Percentiles rank a stretch among this genome's conserved stretches.
Evolutionary conservation across 2,329 filamentous ascomycete genomes (phyloP).

Genomic region (Pyrenophora seminiperda): DNA sequence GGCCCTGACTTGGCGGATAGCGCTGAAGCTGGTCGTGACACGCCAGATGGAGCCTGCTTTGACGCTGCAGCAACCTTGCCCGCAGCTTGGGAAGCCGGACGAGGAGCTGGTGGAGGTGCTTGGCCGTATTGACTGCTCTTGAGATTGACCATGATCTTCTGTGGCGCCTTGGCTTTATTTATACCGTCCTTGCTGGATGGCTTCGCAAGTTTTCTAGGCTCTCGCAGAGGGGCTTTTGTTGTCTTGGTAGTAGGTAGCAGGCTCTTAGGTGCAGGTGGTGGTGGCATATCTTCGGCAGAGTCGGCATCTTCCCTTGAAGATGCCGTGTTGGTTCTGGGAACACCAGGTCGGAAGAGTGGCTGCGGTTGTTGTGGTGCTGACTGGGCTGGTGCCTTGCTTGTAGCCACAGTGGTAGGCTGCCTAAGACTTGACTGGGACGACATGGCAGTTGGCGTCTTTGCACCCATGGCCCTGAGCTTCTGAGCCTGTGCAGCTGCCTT

Average conservation of each 20-base stretch:
- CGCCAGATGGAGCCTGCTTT: conserved; percentile 52
- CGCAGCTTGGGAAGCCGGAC: conserved; percentile 50
- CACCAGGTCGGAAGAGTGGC: conserved; percentile 36
- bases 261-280: conserved; percentile 63
- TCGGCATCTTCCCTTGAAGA: conserved; percentile 44
- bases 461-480: conserved; percentile 41
- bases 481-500: conserved; percentile 61
- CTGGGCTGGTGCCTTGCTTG: conserved; percentile 57
- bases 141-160: conserved; percentile 67
- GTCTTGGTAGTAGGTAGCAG: conserved; percentile 56
- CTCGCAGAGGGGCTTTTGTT: conserved; percentile 38
- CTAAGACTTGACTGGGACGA: conserved; percentile 42
- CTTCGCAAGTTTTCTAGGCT: conserved; percentile 60
- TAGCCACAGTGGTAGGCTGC: conserved; percentile 23
- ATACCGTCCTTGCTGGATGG: conserved; percentile 63
- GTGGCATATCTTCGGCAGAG: conserved; percentile 62
- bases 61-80: conserved; percentile 57
- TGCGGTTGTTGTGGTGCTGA: conserved; percentile 37
- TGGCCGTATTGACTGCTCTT: conserved; percentile 57
- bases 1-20: conserved; percentile 30
- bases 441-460: conserved; percentile 59
- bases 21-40: conserved; percentile 38
- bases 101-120: conserved; percentile 60
- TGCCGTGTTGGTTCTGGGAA: conserved; percentile 35
- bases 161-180: conserved; percentile 67